phyloP scores from a whole-genome alignment of 2,329 filamentous ascomycete species.

The Fusarium heterosporum region DNA sequence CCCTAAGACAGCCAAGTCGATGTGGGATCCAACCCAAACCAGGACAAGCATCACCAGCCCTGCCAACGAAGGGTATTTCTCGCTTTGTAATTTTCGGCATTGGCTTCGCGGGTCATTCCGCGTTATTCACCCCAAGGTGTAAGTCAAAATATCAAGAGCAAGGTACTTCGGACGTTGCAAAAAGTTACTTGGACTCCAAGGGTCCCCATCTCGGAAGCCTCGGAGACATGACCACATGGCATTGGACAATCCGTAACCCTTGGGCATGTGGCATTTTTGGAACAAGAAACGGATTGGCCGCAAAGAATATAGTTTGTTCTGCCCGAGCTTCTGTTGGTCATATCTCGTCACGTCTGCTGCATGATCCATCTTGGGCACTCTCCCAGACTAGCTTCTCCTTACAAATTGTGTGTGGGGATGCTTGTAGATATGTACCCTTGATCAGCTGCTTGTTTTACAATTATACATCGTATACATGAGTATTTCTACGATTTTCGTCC shows the following conservation, averaged over 20 bases:
- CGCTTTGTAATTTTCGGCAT: constrained; percentile 11
- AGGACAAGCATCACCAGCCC: constrained; percentile 20
- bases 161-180: constrained; percentile 21
- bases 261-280: constrained; percentile 18
- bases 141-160: constrained; percentile 12
- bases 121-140: constrained; percentile 19
- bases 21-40: constrained; percentile 4
- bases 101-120: background rate
- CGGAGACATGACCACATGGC: constrained; percentile 11
- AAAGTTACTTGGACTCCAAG: constrained; percentile 30
- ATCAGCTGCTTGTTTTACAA: constrained; percentile 30
- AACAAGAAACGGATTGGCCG: constrained; percentile 2
- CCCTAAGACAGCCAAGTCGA: background rate
- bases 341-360: constrained; percentile 5
- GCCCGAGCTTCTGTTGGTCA: background rate
- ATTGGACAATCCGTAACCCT: constrained; percentile 22
- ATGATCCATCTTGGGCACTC: background rate
- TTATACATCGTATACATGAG: background rate
- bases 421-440: background rate
- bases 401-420: constrained; percentile 19
- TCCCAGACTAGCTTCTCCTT: constrained; percentile 18
- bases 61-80: background rate
- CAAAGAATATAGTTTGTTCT: background rate
- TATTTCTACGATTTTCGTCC: background rate
- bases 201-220: constrained; percentile 27